Evolutionary conservation across 108 stramenopile genomes (phyloP).

Genomic region (Fragilaria crotonensis): DNA sequence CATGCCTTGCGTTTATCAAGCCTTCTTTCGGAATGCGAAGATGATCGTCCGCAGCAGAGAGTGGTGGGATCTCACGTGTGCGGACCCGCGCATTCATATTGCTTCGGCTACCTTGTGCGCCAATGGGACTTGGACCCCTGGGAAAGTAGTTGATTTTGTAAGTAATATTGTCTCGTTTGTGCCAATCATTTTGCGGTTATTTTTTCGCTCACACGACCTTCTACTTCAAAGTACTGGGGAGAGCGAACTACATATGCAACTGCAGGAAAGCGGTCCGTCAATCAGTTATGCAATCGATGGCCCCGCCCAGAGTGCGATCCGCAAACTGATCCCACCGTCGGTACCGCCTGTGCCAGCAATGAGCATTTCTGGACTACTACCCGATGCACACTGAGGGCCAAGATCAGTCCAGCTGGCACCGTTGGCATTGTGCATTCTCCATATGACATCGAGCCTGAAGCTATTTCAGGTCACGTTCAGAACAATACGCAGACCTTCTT

Average conservation of each 20-base stretch:
- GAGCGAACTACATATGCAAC: slow-evolving; percentile 3
- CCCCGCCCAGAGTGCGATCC: too few relatives aligned
- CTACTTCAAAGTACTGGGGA: slow-evolving; percentile 12
- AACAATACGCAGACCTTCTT: slow-evolving; percentile 26
- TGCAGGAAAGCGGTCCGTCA: slow-evolving; percentile 2
- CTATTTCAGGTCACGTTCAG: not conserved
- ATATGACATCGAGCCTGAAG: slow-evolving; percentile 5
- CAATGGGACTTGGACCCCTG: not conserved
- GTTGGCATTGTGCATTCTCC: slow-evolving; percentile 51
- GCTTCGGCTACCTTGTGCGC: not conserved
- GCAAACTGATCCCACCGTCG: too few relatives aligned
- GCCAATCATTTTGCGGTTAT: not conserved
- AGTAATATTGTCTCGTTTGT: not conserved
- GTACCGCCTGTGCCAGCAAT: not conserved
- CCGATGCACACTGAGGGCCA: slow-evolving; percentile 35
- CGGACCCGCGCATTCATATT: not conserved
- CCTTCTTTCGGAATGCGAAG: slow-evolving; percentile 27
- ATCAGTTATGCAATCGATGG: too few relatives aligned
- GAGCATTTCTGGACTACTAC: slow-evolving; percentile 33
- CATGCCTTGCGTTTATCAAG: slow-evolving; percentile 44
- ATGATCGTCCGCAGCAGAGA: too few relatives aligned
- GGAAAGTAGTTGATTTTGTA: not conserved
- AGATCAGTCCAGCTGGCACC: slow-evolving; percentile 46
- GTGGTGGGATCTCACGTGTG: not conserved
- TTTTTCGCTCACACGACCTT: too few relatives aligned